Conservation (phyloP, 352 stramenopile genomes). For the Phytophthora pluvialis region DNA sequence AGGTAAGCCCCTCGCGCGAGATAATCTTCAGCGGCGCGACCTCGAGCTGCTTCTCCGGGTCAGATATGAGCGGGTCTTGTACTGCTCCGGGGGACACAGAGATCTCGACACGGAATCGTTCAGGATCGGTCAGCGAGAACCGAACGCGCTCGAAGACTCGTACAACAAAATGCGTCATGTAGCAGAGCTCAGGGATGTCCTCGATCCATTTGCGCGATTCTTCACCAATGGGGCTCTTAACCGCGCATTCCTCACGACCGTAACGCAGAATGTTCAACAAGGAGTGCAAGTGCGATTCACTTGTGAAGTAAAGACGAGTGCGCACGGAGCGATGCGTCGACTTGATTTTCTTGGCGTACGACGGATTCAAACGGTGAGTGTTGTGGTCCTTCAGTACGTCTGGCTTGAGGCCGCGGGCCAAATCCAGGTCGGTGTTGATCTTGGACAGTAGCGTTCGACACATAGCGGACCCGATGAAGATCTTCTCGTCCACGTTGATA, state of each 20-base stretch:
- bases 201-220: conserved; percentile 88
- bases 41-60: conserved; percentile 65
- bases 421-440: conserved; percentile 87
- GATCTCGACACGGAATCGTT: conserved; percentile 87
- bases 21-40: conserved; percentile 86
- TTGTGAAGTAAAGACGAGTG: conserved; percentile 99
- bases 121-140: conserved; percentile 64
- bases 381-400: conserved; percentile 62
- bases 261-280: conserved; percentile 98
- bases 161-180: conserved; percentile 99
- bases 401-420: conserved; percentile 62
- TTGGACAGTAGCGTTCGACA: conserved; percentile 89
- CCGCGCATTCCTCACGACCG: conserved; percentile 61
- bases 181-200: conserved; percentile 97
- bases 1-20: conserved; percentile 80
- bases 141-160: conserved; percentile 97
- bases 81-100: conserved; percentile 84
- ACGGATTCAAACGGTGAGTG: conserved; percentile 84
- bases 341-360: conserved; percentile 88
- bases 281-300: conserved; percentile 98
- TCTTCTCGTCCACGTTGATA: conserved; percentile 89
- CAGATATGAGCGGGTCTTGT: conserved; percentile 68
- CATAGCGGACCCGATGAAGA: conserved; percentile 88
- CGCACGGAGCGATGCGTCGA: conserved; percentile 96
- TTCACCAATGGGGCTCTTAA: conserved; percentile 65